Evolutionary conservation across 768 basidiomycete genomes (phyloP).

Genomic region (Phlebiopsis gigantea): DNA sequence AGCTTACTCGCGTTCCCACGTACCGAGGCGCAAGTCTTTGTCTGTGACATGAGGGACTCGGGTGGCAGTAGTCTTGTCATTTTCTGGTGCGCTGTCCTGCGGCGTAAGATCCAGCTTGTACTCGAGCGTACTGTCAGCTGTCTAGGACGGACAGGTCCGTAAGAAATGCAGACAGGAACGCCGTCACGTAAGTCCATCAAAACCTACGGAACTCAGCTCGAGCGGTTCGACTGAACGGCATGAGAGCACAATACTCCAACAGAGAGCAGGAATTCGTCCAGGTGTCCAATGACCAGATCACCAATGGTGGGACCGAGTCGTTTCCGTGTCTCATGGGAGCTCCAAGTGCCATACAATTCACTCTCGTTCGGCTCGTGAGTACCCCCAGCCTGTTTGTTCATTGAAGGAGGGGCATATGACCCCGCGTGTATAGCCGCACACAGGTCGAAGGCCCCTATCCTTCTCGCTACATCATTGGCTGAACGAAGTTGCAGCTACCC

Average conservation of each 20-base stretch:
- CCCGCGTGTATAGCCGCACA: background rate
- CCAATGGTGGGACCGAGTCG: background rate
- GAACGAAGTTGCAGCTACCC: background rate
- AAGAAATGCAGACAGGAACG: background rate
- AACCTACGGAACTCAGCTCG: background rate
- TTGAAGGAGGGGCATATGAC: constrained; percentile 4
- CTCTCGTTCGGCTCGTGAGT: constrained; percentile 8
- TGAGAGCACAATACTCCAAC: background rate
- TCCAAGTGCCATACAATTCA: constrained; percentile 3
- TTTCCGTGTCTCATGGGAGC: constrained; percentile 2
- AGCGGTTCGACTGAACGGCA: background rate
- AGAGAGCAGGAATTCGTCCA: background rate
- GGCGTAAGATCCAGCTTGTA: too few species aligned
- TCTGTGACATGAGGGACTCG: too few species aligned
- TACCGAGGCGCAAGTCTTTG: too few species aligned
- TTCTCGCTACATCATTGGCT: background rate
- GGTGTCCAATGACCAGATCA: constrained; percentile 8
- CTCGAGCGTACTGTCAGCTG: background rate
- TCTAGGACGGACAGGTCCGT: background rate
- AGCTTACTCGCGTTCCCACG: background rate
- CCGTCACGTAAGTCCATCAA: background rate
- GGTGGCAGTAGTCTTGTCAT: too few species aligned
- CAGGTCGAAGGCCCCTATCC: constrained; percentile 1
- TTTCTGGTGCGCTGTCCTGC: too few species aligned
- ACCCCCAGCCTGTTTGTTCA: constrained; percentile 1